Base-by-base conservation (phyloP, 345 rosid species). In the Eucalyptus cloeziana region DNA sequence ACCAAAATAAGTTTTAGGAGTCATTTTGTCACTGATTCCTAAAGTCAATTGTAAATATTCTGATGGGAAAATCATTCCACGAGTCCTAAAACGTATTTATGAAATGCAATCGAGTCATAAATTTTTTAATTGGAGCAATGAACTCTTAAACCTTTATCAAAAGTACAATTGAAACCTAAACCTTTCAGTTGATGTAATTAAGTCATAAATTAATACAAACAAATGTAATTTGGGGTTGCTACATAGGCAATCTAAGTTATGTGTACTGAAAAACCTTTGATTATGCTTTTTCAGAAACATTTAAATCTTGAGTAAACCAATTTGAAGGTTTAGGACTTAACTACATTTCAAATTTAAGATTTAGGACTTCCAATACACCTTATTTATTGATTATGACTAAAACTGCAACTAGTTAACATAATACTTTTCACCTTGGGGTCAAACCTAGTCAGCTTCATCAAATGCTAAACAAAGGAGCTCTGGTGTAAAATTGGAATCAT, bases 181-280 rank as follows among this genome's bases (percentile, higher is more conserved):
- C 33, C 33, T 13, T 62, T 13, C 0, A 1, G 2, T 62, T 12
- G 16, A 6, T 27, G 16, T 25, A 25, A n/a, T n/a, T n/a, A n/a
- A n/a, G n/a, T n/a, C n/a, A n/a, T n/a, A n/a, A n/a, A n/a, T n/a
- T n/a, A n/a, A 27, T 58, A 27, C 31, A 6, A 27, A 30, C 31
- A 60, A 60, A 60, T 60, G 33, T 1, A 27, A 60, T 60, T 60
- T 27, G 69, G 2, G 31, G 7, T 60, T 60, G 31, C 31, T 4
- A 0, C 69, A 27, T 60, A 27, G 9, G n/a, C 15, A 62, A 27
- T 62, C 31, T 27, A 62, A 3, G 16, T 30, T 62, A 27, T 27
- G n/a, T 62, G 8, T 3, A 13, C 33, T 62, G 0, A 11, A 58
- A 62, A 7, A 62, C 3, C 31, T 37, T 60, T 62, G 69, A 27